Evolutionary conservation across 2,329 filamentous ascomycete genomes (phyloP), one percentile per base, ranked within the genome.

Genomic region (Lizonia empirigonia): DNA sequence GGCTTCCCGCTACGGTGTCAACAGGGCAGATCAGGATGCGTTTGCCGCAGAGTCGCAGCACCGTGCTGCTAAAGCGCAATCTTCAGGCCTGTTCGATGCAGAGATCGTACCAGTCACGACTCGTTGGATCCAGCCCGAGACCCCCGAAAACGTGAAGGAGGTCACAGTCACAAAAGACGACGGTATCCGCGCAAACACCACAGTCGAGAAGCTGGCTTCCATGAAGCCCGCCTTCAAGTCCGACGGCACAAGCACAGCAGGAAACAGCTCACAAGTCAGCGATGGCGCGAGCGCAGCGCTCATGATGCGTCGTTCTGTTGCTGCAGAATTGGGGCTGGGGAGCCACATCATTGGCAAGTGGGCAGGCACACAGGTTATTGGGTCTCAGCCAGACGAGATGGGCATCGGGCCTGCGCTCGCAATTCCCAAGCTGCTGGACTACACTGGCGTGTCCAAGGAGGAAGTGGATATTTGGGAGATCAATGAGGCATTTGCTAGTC

Each of bases 381-480:
- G 93, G 10, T 95, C 90, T 70, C 80, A 80, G 42, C 92, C 93
- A 0, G 91, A 96, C 67, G 91, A 96, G 80, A 97, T 97, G 93
- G 92, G 93, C 30, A 80, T 97, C 50, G 92, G 93, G 0, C 92
- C 93, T 0, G 90, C 91, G 0, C 69, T 96, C 22, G 92, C 90
- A 0, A 93, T 97, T 44, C 92, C 92, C 6, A 89, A 87, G 70
- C 79, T 96, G 16, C 79, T 97, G n/a, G 72, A 78, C 15, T 83
- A 84, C 54, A 82, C 87, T 1, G 90, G 86, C 0, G 71, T 97
- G 12, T 69, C 76, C 34, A 86, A 78, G 10, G 78, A 80, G 2
- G 90, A 97, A 50, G 84, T 97, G 0, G 82, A 87, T 27, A 78
- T 94, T 8, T 97, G 91, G 91, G 92, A 97, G 79, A 88, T 97